phyloP scores from a whole-genome alignment of 306 rosid genomes.

The Urtica urens region DNA sequence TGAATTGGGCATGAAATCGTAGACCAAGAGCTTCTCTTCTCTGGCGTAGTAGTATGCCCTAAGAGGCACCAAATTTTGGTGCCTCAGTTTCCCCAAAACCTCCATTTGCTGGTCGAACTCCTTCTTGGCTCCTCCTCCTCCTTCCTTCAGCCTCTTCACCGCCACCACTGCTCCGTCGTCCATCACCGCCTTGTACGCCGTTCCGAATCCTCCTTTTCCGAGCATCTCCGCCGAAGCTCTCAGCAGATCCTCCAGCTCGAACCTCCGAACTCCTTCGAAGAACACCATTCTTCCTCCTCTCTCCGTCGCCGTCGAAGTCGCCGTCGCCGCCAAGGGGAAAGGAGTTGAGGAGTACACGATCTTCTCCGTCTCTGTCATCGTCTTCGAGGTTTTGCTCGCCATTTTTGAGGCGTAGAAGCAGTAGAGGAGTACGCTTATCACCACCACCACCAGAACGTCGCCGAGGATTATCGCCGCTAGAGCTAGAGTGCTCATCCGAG shows the following conservation, averaged over 20 bases:
- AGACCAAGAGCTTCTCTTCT: conserved; percentile 72
- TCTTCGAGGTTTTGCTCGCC: conserved; percentile 24
- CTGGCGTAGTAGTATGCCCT: conserved; percentile 70
- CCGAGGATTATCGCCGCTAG: conserved; percentile 52
- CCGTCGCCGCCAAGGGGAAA: conserved; percentile 47
- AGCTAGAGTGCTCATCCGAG: conserved; percentile 35
- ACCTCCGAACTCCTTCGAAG: conserved; percentile 60
- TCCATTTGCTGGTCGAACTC: conserved; percentile 80
- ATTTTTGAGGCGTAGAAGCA: conserved; percentile 36
- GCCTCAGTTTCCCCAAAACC: conserved; percentile 45
- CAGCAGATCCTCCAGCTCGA: conserved; percentile 71
- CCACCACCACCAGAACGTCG: conserved; percentile 37
- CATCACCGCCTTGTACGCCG: conserved; percentile 73
- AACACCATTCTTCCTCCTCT: conserved; percentile 67
- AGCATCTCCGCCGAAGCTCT: conserved; percentile 88
- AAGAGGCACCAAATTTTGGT: conserved; percentile 41
- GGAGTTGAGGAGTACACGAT: conserved; percentile 80
- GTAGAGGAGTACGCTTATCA: conserved; percentile 56
- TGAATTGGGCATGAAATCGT: conserved; percentile 69
- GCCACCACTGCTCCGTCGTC: conserved; percentile 80
- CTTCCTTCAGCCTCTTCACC: conserved; percentile 73
- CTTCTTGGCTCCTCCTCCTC: conserved; percentile 49
- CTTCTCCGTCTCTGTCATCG: conserved; percentile 55
- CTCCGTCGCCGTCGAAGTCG: conserved; percentile 45
- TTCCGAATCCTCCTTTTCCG: conserved; percentile 80